Percentiles rank a stretch among this genome's conserved stretches.
These are phyloP conservation scores for Xylaria sp. DNA, from an alignment of 495 filamentous ascomycete genomes.

Conservation along the genomic window DNA sequence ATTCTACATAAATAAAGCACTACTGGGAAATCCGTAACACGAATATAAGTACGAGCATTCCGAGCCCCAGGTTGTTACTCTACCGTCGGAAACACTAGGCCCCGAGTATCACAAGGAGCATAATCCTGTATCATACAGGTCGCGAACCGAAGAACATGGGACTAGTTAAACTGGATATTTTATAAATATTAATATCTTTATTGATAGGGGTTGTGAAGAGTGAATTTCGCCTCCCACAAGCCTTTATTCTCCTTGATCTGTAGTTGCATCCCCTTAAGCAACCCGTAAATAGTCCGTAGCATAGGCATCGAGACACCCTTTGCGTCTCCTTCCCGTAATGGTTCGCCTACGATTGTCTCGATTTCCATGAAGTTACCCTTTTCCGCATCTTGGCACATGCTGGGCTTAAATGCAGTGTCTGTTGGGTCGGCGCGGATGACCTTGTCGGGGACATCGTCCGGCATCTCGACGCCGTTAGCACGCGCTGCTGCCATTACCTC, in stretches of 20 bases:
- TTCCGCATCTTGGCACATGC: conserved; percentile 54
- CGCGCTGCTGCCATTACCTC: conserved; percentile 34
- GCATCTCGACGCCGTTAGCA: conserved; percentile 42
- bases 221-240: conserved; percentile 16
- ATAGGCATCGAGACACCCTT: conserved; percentile 55
- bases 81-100: too few relatives aligned
- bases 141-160: not conserved
- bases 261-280: conserved; percentile 53
- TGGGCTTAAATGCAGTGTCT: conserved; percentile 50
- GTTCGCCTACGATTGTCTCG: conserved; percentile 62
- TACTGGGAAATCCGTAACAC: too few relatives aligned
- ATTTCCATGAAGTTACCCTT: conserved; percentile 62
- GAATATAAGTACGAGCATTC: too few relatives aligned
- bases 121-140: too few relatives aligned
- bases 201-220: conserved; percentile 13
- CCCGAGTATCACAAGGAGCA: too few relatives aligned
- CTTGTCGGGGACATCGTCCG: conserved; percentile 41
- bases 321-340: conserved; percentile 53
- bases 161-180: not conserved
- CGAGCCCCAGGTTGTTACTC: too few relatives aligned
- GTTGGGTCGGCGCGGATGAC: conserved; percentile 49
- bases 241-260: conserved; percentile 47
- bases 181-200: not conserved
- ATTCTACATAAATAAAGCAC: too few relatives aligned
- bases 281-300: conserved; percentile 50